Percentiles rank a stretch among this genome's conserved stretches.
Conservation (phyloP, 2,329 filamentous ascomycete species). For the Neoarthrinium moseri region DNA sequence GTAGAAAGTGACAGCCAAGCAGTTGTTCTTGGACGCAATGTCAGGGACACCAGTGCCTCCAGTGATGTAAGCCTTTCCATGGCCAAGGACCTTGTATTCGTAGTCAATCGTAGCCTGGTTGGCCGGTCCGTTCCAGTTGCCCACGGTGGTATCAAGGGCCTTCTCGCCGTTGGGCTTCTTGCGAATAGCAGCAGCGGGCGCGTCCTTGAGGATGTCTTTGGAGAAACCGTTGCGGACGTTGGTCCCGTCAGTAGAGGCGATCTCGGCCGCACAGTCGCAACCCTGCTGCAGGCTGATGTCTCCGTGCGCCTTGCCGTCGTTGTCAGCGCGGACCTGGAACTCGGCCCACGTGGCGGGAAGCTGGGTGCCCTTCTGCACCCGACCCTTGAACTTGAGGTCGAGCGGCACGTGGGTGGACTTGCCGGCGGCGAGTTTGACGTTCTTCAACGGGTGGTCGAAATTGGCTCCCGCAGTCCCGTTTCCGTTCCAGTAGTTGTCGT, state of each 20-base stretch:
- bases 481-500: constrained; percentile 40
- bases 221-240: constrained; percentile 28
- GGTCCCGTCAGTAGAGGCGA: constrained; percentile 34
- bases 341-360: constrained; percentile 38
- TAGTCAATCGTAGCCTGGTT: constrained; percentile 35
- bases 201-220: constrained; percentile 30
- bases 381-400: constrained; percentile 33
- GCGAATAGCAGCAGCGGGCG: constrained; percentile 28
- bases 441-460: constrained; percentile 35
- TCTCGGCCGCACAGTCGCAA: constrained; percentile 35
- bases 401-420: constrained; percentile 29
- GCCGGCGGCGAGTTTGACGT: constrained; percentile 29
- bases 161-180: constrained; percentile 32
- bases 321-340: constrained; percentile 34
- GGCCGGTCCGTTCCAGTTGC: constrained; percentile 34
- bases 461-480: constrained; percentile 36
- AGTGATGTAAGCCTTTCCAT: constrained; percentile 31
- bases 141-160: constrained; percentile 32
- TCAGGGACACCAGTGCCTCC: constrained; percentile 32
- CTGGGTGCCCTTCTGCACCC: constrained; percentile 35
- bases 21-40: constrained; percentile 30
- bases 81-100: constrained; percentile 27
- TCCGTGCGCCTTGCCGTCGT: constrained; percentile 35
- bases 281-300: constrained; percentile 36
- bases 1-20: constrained; percentile 26